Base-by-base conservation (phyloP, 23 red algal genomes). In the Pyropia haitanensis region DNA sequence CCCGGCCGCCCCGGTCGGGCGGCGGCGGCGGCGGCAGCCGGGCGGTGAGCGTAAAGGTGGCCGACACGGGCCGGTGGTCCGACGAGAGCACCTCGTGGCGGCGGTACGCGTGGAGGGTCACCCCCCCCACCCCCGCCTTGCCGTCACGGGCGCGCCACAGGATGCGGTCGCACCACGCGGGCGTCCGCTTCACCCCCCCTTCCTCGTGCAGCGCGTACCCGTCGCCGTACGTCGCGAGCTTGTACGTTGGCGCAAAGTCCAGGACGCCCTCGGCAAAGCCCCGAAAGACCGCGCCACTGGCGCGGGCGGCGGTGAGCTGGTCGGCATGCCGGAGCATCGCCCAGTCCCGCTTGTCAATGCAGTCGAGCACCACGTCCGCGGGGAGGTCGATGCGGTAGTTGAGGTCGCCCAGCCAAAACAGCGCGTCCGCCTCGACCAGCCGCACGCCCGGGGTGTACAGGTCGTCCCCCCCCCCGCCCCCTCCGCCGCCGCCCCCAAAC, bases 321-420 rank as follows among this genome's bases (percentile, higher is more conserved):
- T 97, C 93, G 0, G 61, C 53, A 14, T 74, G 22, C 16, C 59
- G 63, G 18, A 97, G 53, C 18, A 56, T 55, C 12, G 57, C 31
- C 85, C 85, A 97, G 57, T 97, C 77, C 20, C 48, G 19, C 18
- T 83, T 51, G 16, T 63, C 64, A 29, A 97, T 90, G 49, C 79
- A 75, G 17, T 58, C 48, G 53, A 97, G 63, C 12, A 97, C 93
- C 6, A 68, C 53, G 25, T 80, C 73, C 21, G 70, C 29, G 18
- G 61, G 52, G 0, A 83, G 68, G 62, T 88, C 81, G 53, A 97
- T 87, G 44, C 93, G 73, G 64, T 97, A 97, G 53, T 97, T 97
- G 15, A 97, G 56, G 72, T 97, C 93, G 14, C 93, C 93, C 27
- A 97, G 53, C 76, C 85, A 90, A 73, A 97, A 91, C n/a, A 97